Conservation (phyloP, 2,329 filamentous ascomycete genomes). For the Aspergillus proliferans region DNA sequence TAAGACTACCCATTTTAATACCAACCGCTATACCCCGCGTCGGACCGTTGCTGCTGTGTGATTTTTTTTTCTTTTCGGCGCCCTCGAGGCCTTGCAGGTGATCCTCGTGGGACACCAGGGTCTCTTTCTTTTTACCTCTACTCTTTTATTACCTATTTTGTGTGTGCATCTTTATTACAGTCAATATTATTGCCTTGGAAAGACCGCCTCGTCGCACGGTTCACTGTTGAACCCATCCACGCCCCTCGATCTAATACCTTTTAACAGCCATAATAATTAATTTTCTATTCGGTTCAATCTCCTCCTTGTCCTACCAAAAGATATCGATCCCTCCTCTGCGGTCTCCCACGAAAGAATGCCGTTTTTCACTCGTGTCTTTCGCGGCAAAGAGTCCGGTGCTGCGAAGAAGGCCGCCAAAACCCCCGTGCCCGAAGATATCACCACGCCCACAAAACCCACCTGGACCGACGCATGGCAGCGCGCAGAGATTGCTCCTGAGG, state of each 20-base stretch:
- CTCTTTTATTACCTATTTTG: background rate
- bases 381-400: slow-evolving; percentile 63
- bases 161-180: slow-evolving; percentile 1
- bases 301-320: no score
- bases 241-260: background rate
- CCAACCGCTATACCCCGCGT: no score
- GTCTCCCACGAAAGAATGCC: slow-evolving; percentile 39
- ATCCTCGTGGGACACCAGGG: background rate
- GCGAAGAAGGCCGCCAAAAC: slow-evolving; percentile 56
- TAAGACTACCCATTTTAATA: no score
- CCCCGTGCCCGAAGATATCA: slow-evolving; percentile 42
- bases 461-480: slow-evolving; percentile 88
- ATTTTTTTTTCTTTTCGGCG: slow-evolving; percentile 4
- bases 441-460: slow-evolving; percentile 61
- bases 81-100: slow-evolving; percentile 10
- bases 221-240: slow-evolving; percentile 3
- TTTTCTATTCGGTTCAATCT: background rate
- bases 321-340: slow-evolving; percentile 4
- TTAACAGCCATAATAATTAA: background rate
- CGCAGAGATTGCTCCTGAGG: slow-evolving; percentile 75
- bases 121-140: slow-evolving; percentile 6
- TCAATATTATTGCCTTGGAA: background rate
- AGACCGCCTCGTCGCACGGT: slow-evolving; percentile 8
- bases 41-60: slow-evolving; percentile 5
- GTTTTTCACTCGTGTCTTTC: slow-evolving; percentile 59